Evolutionary conservation across 345 rosid genomes (phyloP).

Genomic region (Populus alba): DNA sequence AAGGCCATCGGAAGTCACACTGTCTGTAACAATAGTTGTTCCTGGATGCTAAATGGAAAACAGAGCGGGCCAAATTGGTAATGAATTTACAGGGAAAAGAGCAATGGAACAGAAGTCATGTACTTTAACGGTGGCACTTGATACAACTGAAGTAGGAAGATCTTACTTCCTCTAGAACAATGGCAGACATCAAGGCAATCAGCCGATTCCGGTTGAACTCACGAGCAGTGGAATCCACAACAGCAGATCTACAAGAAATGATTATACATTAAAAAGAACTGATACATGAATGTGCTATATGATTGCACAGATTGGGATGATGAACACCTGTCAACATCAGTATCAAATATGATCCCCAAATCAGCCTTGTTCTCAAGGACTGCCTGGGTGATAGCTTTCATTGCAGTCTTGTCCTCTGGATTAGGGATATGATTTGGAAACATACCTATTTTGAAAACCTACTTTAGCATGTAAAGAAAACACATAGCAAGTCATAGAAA

Average conservation of each 20-base stretch:
- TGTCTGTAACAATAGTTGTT: conserved; percentile 91
- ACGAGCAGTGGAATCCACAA: conserved; percentile 86
- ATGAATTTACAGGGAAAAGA: neutral
- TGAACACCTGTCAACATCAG: conserved; percentile 89
- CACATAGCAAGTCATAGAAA: neutral
- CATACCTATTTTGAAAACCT: conserved; percentile 50
- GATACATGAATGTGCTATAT: neutral
- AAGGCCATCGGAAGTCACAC: conserved; percentile 97
- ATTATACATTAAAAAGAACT: neutral
- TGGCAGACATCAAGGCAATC: conserved; percentile 88
- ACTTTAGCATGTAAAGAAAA: conserved; percentile 5
- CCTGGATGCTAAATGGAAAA: conserved; percentile 73
- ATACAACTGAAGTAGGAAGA: conserved; percentile 9
- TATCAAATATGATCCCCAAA: conserved; percentile 95
- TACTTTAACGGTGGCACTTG: neutral
- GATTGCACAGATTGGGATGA: neutral
- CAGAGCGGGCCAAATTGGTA: neutral
- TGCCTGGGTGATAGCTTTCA: conserved; percentile 83
- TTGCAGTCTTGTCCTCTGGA: conserved; percentile 92
- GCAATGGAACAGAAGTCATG: neutral
- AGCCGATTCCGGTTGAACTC: conserved; percentile 91
- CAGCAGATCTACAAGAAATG: conserved; percentile 74
- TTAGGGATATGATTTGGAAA: conserved; percentile 98
- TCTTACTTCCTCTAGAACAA: conserved; percentile 92
- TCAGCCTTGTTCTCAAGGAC: conserved; percentile 91